These are phyloP conservation scores for Perkinsus olseni DNA, from an alignment of 169 alveolate species.

Conservation along the genomic window DNA sequence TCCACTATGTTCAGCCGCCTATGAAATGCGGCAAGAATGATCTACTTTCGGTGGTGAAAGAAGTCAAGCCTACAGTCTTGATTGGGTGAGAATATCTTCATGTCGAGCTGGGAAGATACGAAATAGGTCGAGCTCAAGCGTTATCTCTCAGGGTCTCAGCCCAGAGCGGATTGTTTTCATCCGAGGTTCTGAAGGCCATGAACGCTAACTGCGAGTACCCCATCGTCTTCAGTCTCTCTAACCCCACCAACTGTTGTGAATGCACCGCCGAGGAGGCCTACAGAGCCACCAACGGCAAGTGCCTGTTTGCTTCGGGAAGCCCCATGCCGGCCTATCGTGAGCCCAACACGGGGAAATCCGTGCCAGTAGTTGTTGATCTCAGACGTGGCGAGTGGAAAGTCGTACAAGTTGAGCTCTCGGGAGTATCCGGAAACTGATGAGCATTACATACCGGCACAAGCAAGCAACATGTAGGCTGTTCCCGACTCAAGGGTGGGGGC, in stretches of 20 bases:
- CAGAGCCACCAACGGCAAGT: slow-evolving; percentile 34
- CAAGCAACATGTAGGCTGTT: neutral
- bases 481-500: no score
- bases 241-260: slow-evolving; percentile 44
- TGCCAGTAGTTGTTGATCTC: neutral
- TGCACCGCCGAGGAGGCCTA: slow-evolving; percentile 41
- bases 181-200: slow-evolving; percentile 20
- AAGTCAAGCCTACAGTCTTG: slow-evolving; percentile 25
- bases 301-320: slow-evolving; percentile 39
- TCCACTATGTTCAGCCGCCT: slow-evolving; percentile 17
- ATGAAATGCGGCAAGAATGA: slow-evolving; percentile 12
- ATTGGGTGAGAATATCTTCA: slow-evolving; percentile 11
- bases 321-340: slow-evolving; percentile 17
- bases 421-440: neutral
- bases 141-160: slow-evolving; percentile 19
- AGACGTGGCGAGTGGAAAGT: neutral
- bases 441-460: neutral
- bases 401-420: neutral
- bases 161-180: slow-evolving; percentile 26
- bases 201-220: slow-evolving; percentile 26
- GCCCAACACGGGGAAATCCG: neutral
- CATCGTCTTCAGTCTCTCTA: slow-evolving; percentile 38
- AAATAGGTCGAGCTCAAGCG: neutral
- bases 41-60: slow-evolving; percentile 19
- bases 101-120: neutral